Base-by-base conservation (phyloP, 495 filamentous ascomycete species). In the Talaromyces adpressus region DNA sequence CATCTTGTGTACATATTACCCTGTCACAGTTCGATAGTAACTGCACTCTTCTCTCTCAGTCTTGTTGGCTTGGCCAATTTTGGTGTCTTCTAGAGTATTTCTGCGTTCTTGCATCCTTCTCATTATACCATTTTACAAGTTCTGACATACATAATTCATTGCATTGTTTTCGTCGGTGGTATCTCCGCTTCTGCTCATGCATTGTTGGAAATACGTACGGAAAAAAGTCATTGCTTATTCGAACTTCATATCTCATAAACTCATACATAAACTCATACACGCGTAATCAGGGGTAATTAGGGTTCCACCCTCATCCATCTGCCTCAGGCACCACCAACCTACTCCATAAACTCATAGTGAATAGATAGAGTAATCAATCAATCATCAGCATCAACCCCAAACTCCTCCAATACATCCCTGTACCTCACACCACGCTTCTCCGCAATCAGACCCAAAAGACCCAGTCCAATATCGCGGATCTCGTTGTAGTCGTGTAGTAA, bases 401-500 rank as follows among this genome's bases (percentile, higher is more conserved):
- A 82, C 64, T 89, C 89, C 63, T 81, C 76, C 73, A 90, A 86
- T 39, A 92, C 75, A 14, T 88, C 84, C 29, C 77, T 70, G 61
- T 88, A 76, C 41, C 83, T 76, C 45, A 90, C 80, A 2, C 89
- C 89, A 20, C 84, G 72, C 53, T 82, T 80, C 45, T 93, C 90
- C 3, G 90, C 90, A 69, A 93, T 82, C 57, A 92, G 67, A 0
- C 89, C 88, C 73, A 91, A 85, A 18, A 93, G 69, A 0, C 89
- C 88, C 70, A 87, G 86, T 0, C 83, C 90, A 2, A 89, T 74
- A 70, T 92, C 90, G 57, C 86, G 84, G 68, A 92, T 86, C 65
- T 91, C 90, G 71, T 93, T 93, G 78, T 92, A 92, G 59, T 85
- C 77, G 68, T 91, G 88, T 6, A 93, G 75, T 1, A 87, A 78